These are phyloP conservation scores for Paramecium primaurelia DNA, from an alignment of 73 alveolate species.

Conservation along the genomic window DNA sequence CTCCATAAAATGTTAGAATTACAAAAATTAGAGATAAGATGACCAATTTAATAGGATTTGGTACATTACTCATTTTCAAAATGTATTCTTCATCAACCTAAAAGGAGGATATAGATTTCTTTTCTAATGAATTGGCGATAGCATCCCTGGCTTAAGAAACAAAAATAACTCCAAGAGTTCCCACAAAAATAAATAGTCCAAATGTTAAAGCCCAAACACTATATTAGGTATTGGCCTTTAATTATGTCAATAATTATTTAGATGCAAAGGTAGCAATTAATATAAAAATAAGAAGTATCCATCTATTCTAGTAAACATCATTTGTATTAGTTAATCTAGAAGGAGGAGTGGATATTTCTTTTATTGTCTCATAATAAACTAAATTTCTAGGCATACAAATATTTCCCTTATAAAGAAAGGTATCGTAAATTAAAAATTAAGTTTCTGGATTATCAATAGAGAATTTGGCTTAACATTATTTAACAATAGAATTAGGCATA, in stretches of 20 bases:
- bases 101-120: not conserved
- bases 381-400: conserved; percentile 23
- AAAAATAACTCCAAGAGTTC: not conserved
- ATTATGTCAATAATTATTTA: not conserved
- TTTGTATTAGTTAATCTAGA: not conserved
- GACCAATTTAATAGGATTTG: not conserved
- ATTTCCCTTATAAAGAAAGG: not conserved
- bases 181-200: not conserved
- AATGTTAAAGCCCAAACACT: conserved; percentile 2
- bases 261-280: not conserved
- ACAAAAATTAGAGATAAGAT: not conserved
- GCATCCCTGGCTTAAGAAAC: not conserved
- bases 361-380: not conserved
- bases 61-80: not conserved
- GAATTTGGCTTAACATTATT: not conserved
- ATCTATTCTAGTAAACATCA: not conserved
- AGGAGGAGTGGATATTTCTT: not conserved
- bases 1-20: not conserved
- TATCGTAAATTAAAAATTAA: not conserved
- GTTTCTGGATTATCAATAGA: not conserved
- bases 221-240: not conserved
- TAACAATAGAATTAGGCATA: not conserved
- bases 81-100: conserved; percentile 4
- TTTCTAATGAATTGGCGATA: not conserved
- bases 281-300: not conserved